Evolutionary conservation across 306 rosid genomes (phyloP).

Genomic region (Hylodesmum podocarpum): DNA sequence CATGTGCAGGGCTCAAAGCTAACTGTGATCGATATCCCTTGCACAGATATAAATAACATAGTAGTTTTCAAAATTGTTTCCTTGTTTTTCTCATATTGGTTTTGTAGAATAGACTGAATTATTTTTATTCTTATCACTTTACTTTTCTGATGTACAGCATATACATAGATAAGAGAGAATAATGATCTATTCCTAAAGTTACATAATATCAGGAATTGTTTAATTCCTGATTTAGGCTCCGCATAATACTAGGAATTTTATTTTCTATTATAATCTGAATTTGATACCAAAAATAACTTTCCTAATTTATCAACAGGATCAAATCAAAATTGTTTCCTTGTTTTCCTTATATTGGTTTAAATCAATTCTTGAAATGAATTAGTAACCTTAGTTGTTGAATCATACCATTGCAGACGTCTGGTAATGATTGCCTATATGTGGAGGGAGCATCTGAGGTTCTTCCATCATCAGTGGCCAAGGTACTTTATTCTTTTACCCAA

Average conservation of each 20-base stretch:
- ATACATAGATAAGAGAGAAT: too few species aligned
- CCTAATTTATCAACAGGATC: too few species aligned
- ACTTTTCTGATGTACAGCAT: too few species aligned
- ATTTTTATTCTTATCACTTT: too few species aligned
- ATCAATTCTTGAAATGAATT: constrained; percentile 4
- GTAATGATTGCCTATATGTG: constrained; percentile 57
- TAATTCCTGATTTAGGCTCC: too few species aligned
- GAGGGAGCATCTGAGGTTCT: constrained; percentile 83
- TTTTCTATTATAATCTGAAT: too few species aligned
- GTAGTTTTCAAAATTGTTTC: constrained; percentile 47
- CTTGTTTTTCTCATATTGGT: background rate
- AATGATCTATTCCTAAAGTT: too few species aligned
- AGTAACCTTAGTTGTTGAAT: constrained; percentile 19
- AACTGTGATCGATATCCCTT: constrained; percentile 73
- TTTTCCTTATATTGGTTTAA: background rate
- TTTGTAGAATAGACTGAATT: too few species aligned
- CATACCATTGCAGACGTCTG: constrained; percentile 56
- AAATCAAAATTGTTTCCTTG: constrained; percentile 23
- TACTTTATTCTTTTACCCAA: background rate
- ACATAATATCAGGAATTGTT: too few species aligned
- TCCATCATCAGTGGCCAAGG: constrained; percentile 89
- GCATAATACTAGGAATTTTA: too few species aligned
- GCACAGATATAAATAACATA: constrained; percentile 79
- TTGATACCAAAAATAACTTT: too few species aligned
- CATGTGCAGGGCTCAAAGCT: constrained; percentile 54